These are phyloP conservation scores for Microascus cirrosus DNA, from an alignment of 2,329 filamentous ascomycete species.

Conservation along the genomic window DNA sequence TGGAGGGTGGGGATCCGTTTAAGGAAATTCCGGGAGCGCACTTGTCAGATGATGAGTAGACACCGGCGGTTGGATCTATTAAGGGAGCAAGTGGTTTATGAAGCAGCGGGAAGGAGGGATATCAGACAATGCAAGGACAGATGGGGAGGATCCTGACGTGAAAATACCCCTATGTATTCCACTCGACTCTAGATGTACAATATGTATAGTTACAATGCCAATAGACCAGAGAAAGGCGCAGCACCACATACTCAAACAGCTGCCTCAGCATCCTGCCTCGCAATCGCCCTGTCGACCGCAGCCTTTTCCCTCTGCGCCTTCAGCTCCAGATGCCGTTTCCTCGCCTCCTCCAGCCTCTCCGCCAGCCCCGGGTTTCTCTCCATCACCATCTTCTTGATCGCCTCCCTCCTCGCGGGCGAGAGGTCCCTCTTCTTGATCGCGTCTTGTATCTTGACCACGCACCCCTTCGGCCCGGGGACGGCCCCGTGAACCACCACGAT, in stretches of 20 bases:
- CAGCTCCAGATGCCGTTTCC: slow-evolving; percentile 39
- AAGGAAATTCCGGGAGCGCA: slow-evolving; percentile 31
- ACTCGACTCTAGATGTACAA: slow-evolving; percentile 13
- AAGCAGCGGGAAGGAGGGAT: neutral
- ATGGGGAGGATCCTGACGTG: slow-evolving; percentile 8
- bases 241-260: slow-evolving; percentile 2
- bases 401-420: slow-evolving; percentile 3
- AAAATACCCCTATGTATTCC: slow-evolving; percentile 3
- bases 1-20: slow-evolving; percentile 65
- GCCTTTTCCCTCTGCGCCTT: slow-evolving; percentile 24
- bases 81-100: slow-evolving; percentile 19
- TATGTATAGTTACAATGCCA: slow-evolving; percentile 23
- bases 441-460: slow-evolving; percentile 77
- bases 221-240: neutral
- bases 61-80: neutral
- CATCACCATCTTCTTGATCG: slow-evolving; percentile 19
- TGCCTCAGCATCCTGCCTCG: slow-evolving; percentile 7
- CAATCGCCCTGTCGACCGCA: slow-evolving; percentile 2
- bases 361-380: slow-evolving; percentile 36
- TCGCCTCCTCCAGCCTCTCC: slow-evolving; percentile 33
- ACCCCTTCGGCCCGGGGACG: slow-evolving; percentile 80
- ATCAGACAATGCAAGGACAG: neutral
- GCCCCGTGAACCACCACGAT: slow-evolving; percentile 80
- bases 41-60: slow-evolving; percentile 20
- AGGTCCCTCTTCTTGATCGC: slow-evolving; percentile 67